phyloP scores from a whole-genome alignment of 805 yeast genomes.

The Spathaspora gorwiae region DNA sequence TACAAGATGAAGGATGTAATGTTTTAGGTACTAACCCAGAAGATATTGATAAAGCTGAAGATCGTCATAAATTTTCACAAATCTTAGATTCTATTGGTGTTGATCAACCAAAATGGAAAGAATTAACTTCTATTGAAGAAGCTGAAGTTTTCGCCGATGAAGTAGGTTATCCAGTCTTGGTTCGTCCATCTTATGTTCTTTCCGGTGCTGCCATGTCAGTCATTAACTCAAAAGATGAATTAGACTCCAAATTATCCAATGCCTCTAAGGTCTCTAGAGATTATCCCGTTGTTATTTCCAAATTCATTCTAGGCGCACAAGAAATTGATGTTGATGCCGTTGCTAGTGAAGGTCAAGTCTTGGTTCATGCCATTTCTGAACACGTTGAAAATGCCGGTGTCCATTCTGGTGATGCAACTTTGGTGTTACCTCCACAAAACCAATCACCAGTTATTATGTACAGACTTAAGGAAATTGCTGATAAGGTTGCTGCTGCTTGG shows the following conservation, averaged over 20 bases:
- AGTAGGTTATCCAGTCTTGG: conserved; percentile 93
- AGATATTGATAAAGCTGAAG: conserved; percentile 96
- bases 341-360: conserved; percentile 79
- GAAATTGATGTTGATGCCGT: conserved; percentile 98
- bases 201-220: conserved; percentile 99
- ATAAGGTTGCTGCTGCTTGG: conserved; percentile 91
- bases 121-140: conserved; percentile 77
- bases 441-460: conserved; percentile 61
- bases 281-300: conserved; percentile 96
- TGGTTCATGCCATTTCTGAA: conserved; percentile 94
- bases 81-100: conserved; percentile 88
- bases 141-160: conserved; percentile 80
- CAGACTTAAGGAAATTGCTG: conserved; percentile 83
- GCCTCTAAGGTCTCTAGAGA: conserved; percentile 94
- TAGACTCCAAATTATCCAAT: conserved; percentile 73
- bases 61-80: conserved; percentile 94
- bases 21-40: conserved; percentile 92
- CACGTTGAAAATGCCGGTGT: conserved; percentile 99
- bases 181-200: conserved; percentile 94
- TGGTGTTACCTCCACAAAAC: conserved; percentile 86
- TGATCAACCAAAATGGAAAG: conserved; percentile 98
- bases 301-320: conserved; percentile 91
- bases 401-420: conserved; percentile 98
- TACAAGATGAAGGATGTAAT: conserved; percentile 79
- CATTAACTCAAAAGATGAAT: conserved; percentile 71